phyloP scores from a whole-genome alignment of 2,329 filamentous ascomycete species.

The Trichothecium roseum region DNA sequence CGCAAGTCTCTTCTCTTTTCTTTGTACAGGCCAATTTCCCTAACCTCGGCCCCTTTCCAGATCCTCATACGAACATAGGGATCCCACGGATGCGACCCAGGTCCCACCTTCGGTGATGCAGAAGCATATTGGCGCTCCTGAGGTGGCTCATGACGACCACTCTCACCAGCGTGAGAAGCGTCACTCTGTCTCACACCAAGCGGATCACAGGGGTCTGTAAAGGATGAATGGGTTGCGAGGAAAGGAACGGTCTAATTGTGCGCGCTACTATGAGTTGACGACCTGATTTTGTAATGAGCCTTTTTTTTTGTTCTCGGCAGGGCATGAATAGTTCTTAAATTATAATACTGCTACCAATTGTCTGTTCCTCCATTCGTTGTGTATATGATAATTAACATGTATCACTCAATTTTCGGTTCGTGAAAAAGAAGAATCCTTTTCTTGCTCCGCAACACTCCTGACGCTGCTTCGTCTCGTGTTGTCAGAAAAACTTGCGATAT shows the following conservation, averaged over 20 bases:
- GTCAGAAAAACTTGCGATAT: no score
- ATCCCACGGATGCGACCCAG: slow-evolving; percentile 46
- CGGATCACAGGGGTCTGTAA: slow-evolving; percentile 35
- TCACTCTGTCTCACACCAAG: slow-evolving; percentile 38
- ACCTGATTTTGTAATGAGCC: slow-evolving; percentile 4
- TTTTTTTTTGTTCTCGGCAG: background rate
- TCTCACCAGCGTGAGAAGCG: slow-evolving; percentile 32
- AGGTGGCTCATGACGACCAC: slow-evolving; percentile 32
- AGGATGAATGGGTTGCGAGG: background rate
- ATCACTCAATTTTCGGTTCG: no score
- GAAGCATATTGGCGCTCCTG: slow-evolving; percentile 33
- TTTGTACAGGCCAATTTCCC: slow-evolving; percentile 8
- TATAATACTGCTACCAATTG: background rate
- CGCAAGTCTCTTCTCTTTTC: background rate
- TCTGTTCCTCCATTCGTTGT: background rate
- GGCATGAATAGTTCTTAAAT: slow-evolving; percentile 1
- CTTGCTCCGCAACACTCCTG: no score
- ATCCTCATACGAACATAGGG: slow-evolving; percentile 16
- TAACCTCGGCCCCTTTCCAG: background rate
- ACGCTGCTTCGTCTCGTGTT: no score
- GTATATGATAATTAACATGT: no score
- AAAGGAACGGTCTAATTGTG: no score
- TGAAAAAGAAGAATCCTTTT: no score
- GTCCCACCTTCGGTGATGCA: slow-evolving; percentile 44
- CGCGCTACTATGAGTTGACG: no score